Evolutionary conservation across 2,329 filamentous ascomycete species (phyloP).

Genomic region (Trichothecium roseum): DNA sequence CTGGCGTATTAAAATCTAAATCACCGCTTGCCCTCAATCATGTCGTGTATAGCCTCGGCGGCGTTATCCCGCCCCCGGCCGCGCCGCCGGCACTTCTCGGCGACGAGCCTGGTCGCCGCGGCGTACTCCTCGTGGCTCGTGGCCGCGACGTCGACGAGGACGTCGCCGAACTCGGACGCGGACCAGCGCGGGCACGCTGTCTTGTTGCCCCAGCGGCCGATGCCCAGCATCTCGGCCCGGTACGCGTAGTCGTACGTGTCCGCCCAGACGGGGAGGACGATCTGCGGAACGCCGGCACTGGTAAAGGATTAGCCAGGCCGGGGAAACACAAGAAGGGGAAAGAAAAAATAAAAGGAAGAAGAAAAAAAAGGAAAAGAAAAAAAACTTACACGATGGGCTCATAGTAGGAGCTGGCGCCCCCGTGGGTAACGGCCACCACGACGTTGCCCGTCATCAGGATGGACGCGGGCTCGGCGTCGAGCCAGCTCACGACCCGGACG

Average conservation of each 20-base stretch:
- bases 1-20: no score
- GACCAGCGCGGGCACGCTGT: no score
- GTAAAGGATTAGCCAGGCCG: background rate
- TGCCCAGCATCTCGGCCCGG: constrained; percentile 29
- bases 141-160: no score
- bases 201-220: constrained; percentile 21
- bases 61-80: no score
- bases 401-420: constrained; percentile 33
- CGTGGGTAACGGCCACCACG: constrained; percentile 31
- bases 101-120: no score
- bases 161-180: no score
- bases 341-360: background rate
- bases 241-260: constrained; percentile 36
- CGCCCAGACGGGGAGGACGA: constrained; percentile 32
- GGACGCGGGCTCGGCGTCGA: constrained; percentile 24
- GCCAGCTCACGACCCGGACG: constrained; percentile 28
- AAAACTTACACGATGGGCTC: constrained; percentile 23
- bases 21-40: no score
- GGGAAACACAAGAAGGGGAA: no score
- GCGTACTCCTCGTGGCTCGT: no score
- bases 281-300: constrained; percentile 33
- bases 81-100: no score
- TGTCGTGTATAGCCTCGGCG: no score
- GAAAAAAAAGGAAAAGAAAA: constrained; percentile 1
- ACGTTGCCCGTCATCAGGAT: constrained; percentile 26